Percentiles rank a stretch among this genome's conserved stretches.
These are phyloP conservation scores for Neurospora sp. DNA, from an alignment of 495 filamentous ascomycete genomes.

Conservation along the genomic window DNA sequence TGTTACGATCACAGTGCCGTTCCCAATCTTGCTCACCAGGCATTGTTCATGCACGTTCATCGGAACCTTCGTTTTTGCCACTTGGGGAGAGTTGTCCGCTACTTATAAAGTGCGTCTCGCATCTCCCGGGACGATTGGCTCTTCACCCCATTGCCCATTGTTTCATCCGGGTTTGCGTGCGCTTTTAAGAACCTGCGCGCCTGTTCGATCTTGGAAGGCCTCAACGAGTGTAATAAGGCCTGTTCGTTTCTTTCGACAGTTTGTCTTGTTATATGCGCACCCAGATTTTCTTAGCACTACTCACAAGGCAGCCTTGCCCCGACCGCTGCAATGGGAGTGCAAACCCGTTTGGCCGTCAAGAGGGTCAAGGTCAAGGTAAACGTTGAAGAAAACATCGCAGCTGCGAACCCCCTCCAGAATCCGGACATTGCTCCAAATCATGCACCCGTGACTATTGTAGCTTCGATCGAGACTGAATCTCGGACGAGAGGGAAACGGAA, in stretches of 20 bases:
- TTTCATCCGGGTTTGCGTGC: too few relatives aligned
- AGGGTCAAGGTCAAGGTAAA: not conserved
- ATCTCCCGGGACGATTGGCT: not conserved
- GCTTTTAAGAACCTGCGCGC: too few relatives aligned
- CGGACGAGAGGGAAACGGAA: constrained; percentile 1
- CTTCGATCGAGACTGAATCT: not conserved
- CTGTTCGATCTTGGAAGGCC: too few relatives aligned
- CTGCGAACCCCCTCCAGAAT: not conserved
- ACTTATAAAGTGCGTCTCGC: not conserved
- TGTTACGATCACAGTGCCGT: not conserved
- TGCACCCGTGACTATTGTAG: not conserved
- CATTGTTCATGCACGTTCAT: not conserved
- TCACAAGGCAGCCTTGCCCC: not conserved
- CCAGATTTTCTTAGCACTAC: not conserved
- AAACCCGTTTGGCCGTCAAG: not conserved
- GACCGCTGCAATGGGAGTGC: not conserved
- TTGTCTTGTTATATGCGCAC: too few relatives aligned
- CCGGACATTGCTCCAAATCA: not conserved
- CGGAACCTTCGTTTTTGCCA: not conserved
- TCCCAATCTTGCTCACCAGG: not conserved
- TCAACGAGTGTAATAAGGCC: too few relatives aligned
- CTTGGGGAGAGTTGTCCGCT: not conserved
- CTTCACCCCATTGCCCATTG: not conserved
- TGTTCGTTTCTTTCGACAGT: too few relatives aligned
- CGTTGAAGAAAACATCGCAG: not conserved